Base-by-base conservation (phyloP, 2,329 filamentous ascomycete genomes). In the Fusarium pseudograminearum region DNA sequence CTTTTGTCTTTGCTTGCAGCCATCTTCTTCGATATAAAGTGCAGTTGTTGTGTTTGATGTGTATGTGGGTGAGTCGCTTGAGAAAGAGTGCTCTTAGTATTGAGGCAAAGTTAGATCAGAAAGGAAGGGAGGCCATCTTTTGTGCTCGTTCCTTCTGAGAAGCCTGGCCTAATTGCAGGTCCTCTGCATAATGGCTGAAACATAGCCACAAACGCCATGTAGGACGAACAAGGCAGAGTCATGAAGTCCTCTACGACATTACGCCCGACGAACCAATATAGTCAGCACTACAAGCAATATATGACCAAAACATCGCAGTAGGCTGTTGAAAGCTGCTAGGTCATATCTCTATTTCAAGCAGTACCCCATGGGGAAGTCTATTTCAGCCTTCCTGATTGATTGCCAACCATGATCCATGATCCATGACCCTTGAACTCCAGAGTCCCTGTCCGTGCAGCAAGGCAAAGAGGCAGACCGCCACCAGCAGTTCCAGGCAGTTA, bases 171-270 rank as follows among this genome's bases (percentile, higher is more conserved):
- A 22, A 51, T 15, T 51, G 11, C 18, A 38, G 14, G 8, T 7
- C 24, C 26, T 51, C 9, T 28, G 33, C 48, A 51, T 51, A 22
- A 28, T 51, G 36, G 54, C 30, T 60, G 54, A 66, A 62, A 50
- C 38, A 52, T 48, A 26, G 34, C 28, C 40, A 41, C 34, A 30
- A 52, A 33, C 8, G 4, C 46, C 34, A 44, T 44, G 53, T 34
- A 48, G 31, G 30, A 52, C 26, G 47, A 65, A 28, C 45, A 53
- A 65, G 47, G 62, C 47, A 65, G 62, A 59, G 11, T 38, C 33
- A 28, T 16, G 48, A 40, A 38, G 24, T 51, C 12, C 3, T 51
- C 3, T 61, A 36, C 7, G 3, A 16, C 57, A 20, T 31, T 26
- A 5, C 18, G 12, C 12, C 11, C 2, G 22, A 8, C 22, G 33